Conservation (phyloP, 352 stramenopile species). For the Pythium brachiatum region DNA sequence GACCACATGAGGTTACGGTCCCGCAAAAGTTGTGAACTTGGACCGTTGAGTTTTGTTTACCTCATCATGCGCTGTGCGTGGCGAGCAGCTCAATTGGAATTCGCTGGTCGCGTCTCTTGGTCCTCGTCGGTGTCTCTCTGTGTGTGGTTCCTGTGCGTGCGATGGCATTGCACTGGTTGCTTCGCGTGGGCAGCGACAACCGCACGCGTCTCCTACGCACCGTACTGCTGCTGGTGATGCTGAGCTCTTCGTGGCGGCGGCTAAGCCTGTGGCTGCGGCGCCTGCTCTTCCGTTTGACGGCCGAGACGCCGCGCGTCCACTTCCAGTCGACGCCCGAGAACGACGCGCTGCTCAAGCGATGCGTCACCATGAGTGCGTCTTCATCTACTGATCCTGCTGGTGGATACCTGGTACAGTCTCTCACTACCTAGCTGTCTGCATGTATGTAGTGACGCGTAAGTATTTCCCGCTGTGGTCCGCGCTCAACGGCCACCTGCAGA, state of each 20-base stretch:
- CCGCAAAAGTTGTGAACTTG: constrained; percentile 8
- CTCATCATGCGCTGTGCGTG: background rate
- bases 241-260: constrained; percentile 13
- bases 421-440: too few relatives aligned
- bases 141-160: background rate
- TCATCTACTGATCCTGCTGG: background rate
- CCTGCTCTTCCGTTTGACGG: constrained; percentile 37
- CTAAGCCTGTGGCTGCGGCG: constrained; percentile 16
- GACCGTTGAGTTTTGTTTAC: constrained; percentile 15
- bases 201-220: constrained; percentile 4
- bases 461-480: constrained; percentile 68
- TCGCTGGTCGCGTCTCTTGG: background rate
- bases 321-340: constrained; percentile 39
- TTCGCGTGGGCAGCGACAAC: background rate
- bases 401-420: too few relatives aligned
- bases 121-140: too few relatives aligned
- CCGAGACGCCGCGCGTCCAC: constrained; percentile 42
- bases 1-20: background rate
- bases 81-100: constrained; percentile 4
- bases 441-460: constrained; percentile 31
- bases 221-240: constrained; percentile 11
- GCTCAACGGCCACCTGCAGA: constrained; percentile 68
- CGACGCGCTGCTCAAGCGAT: constrained; percentile 34
- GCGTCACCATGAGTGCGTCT: constrained; percentile 44
- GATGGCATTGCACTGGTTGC: background rate